Conservation (phyloP, 306 rosid genomes). For the Medicago lupulina region DNA sequence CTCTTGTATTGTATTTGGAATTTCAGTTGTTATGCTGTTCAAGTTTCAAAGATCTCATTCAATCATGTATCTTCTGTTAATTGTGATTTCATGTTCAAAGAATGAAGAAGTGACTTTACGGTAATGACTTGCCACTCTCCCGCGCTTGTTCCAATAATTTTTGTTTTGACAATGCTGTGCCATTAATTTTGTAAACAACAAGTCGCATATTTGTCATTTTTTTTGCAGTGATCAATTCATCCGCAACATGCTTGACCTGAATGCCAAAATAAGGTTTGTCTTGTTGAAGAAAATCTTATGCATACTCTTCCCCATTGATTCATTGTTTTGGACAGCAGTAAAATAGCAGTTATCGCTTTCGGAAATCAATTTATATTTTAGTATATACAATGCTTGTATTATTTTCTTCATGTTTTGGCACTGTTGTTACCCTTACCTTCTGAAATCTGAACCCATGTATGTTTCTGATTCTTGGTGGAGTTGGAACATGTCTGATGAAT, state of each 20-base stretch:
- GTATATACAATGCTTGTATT: constrained; percentile 6
- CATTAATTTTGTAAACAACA: constrained; percentile 8
- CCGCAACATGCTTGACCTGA: constrained; percentile 60
- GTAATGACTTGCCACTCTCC: constrained; percentile 41
- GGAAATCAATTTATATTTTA: background rate
- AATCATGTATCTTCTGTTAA: constrained; percentile 32
- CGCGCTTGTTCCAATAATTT: constrained; percentile 4
- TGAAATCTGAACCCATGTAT: constrained; percentile 16
- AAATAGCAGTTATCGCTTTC: constrained; percentile 1
- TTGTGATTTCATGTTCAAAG: constrained; percentile 52
- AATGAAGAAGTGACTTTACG: constrained; percentile 55
- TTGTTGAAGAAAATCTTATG: constrained; percentile 16
- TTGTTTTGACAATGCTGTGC: background rate
- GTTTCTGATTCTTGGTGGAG: constrained; percentile 10
- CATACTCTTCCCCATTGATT: background rate
- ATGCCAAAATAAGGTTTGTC: constrained; percentile 67
- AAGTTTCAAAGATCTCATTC: constrained; percentile 1
- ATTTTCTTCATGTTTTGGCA: background rate
- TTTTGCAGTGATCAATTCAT: constrained; percentile 67
- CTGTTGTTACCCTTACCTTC: background rate
- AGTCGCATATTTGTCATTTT: background rate
- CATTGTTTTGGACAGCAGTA: background rate
- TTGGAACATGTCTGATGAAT: constrained; percentile 2
- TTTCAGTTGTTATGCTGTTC: constrained; percentile 24
- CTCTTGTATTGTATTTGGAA: background rate